Evolutionary conservation across 768 basidiomycete genomes (phyloP).

Genomic region (Serendipita sp.): DNA sequence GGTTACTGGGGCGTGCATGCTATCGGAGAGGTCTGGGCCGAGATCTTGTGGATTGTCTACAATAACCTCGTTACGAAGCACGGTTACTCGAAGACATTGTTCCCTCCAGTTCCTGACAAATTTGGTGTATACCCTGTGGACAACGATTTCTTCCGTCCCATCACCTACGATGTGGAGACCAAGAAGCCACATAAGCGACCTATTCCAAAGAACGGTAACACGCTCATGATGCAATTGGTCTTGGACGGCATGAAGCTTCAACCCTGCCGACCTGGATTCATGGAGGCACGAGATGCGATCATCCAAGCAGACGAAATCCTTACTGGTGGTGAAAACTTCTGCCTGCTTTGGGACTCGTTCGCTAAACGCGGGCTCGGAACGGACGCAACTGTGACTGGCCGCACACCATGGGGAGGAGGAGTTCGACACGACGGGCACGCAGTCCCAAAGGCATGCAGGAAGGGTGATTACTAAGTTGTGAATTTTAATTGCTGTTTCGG

Average conservation of each 20-base stretch:
- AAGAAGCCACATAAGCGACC: constrained; percentile 33
- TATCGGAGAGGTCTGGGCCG: constrained; percentile 83
- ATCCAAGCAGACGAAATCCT: constrained; percentile 79
- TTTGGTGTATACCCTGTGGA: constrained; percentile 43
- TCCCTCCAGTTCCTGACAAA: constrained; percentile 56
- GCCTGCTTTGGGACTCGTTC: constrained; percentile 76
- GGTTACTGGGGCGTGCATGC: constrained; percentile 77
- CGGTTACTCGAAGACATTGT: constrained; percentile 61
- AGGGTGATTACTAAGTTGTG: too few species aligned
- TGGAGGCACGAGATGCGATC: constrained; percentile 79
- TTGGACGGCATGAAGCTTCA: constrained; percentile 91
- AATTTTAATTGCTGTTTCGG: too few species aligned
- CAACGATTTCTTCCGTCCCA: constrained; percentile 61
- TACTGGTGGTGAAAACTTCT: constrained; percentile 87
- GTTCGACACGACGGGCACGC: constrained; percentile 27
- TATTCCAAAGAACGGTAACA: constrained; percentile 85
- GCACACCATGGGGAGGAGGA: constrained; percentile 90
- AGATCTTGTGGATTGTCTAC: constrained; percentile 70
- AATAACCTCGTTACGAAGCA: constrained; percentile 65
- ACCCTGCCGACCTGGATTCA: constrained; percentile 77
- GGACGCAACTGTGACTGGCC: constrained; percentile 56
- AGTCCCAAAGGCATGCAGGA: background rate
- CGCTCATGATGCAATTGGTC: constrained; percentile 67
- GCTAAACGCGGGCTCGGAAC: constrained; percentile 49
- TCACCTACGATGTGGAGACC: constrained; percentile 22